Percentiles rank a stretch among this genome's conserved stretches.
These are phyloP conservation scores for Penicillium dipodomyicola DNA, from an alignment of 495 filamentous ascomycete genomes.

Conservation along the genomic window DNA sequence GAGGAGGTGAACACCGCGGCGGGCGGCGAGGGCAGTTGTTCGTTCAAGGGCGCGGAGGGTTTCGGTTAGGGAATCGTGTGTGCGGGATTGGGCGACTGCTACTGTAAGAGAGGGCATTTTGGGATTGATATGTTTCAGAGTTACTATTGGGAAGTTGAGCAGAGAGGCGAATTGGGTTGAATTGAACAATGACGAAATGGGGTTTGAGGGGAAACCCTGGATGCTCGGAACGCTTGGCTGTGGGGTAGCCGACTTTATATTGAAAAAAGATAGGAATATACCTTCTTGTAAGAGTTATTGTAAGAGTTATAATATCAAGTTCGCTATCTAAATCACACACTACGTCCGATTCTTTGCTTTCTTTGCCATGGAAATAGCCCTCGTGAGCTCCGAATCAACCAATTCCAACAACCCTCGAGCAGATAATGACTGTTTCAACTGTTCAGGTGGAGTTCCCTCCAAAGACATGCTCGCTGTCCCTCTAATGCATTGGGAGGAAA, in stretches of 20 bases:
- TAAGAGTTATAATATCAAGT: no score
- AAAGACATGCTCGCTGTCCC: no score
- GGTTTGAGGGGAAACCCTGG: background rate
- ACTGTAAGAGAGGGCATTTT: slow-evolving; percentile 5
- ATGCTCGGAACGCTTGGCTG: background rate
- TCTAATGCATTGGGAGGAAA: no score
- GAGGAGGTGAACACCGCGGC: slow-evolving; percentile 65
- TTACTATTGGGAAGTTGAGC: background rate
- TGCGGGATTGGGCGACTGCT: slow-evolving; percentile 62
- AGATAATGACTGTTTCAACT: no score
- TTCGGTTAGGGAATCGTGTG: slow-evolving; percentile 57
- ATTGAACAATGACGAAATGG: background rate
- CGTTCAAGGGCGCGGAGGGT: slow-evolving; percentile 65
- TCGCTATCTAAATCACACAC: no score
- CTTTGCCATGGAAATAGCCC: no score
- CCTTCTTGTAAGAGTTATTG: no score
- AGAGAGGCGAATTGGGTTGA: background rate
- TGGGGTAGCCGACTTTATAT: background rate
- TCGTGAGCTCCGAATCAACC: no score
- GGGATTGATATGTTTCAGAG: background rate
- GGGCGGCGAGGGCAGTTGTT: slow-evolving; percentile 46
- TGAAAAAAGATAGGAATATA: no score
- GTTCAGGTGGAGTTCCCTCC: no score
- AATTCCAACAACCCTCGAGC: no score
- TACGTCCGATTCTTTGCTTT: no score